Evolutionary conservation across 2,329 filamentous ascomycete genomes (phyloP).

Genomic region (Leptosphaerulina australis): DNA sequence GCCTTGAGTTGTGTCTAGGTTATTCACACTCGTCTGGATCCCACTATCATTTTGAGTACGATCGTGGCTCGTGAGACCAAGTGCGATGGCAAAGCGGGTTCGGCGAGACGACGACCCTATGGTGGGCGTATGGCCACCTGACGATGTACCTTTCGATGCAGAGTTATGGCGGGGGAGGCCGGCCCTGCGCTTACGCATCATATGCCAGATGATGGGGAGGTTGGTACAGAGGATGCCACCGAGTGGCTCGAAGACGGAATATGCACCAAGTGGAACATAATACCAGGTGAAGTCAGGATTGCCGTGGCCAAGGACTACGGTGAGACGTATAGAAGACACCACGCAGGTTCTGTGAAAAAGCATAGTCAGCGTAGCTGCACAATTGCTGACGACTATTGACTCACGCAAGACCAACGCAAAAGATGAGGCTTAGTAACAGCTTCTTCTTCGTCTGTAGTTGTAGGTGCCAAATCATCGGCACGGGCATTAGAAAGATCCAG

Average conservation of each 20-base stretch:
- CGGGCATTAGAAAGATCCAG: slow-evolving; percentile 44
- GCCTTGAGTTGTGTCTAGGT: slow-evolving; percentile 15
- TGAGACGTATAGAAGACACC: slow-evolving; percentile 40
- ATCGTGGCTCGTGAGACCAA: slow-evolving; percentile 34
- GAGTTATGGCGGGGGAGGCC: slow-evolving; percentile 20
- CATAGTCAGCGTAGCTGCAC: not conserved
- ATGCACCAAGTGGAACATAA: slow-evolving; percentile 44
- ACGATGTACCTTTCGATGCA: slow-evolving; percentile 24
- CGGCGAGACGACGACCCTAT: slow-evolving; percentile 31
- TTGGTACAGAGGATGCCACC: slow-evolving; percentile 45
- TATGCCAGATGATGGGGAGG: slow-evolving; percentile 45
- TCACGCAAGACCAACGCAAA: slow-evolving; percentile 44
- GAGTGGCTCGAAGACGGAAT: slow-evolving; percentile 44
- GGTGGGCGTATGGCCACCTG: slow-evolving; percentile 25
- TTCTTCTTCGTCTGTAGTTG: slow-evolving; percentile 45
- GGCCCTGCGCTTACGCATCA: slow-evolving; percentile 36
- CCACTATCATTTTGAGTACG: slow-evolving; percentile 34
- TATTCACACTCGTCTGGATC: slow-evolving; percentile 21
- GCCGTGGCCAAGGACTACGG: slow-evolving; percentile 39
- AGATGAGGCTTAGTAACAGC: slow-evolving; percentile 39
- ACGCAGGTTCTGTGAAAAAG: slow-evolving; percentile 36
- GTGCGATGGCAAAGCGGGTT: slow-evolving; percentile 27
- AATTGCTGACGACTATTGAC: too few relatives aligned
- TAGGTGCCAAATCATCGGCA: slow-evolving; percentile 45
- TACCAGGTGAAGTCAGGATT: slow-evolving; percentile 44